These are phyloP conservation scores for Polytrichum commune DNA, from an alignment of 225 moss, liverwort and hornwort species.

Conservation along the genomic window DNA sequence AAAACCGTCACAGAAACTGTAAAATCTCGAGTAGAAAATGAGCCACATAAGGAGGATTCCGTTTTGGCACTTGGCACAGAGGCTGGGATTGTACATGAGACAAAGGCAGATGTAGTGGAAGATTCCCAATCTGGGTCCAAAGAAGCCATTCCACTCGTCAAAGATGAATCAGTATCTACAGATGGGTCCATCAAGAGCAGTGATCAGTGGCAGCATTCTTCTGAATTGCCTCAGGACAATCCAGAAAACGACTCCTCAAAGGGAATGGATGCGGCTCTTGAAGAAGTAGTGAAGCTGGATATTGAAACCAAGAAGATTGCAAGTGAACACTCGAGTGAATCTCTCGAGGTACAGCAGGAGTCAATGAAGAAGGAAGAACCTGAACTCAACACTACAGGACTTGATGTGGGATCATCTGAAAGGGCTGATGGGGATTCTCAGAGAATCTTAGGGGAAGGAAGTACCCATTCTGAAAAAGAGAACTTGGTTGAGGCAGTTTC, in stretches of 20 bases:
- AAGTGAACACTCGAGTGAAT: conserved; percentile 6
- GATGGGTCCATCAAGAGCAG: not conserved
- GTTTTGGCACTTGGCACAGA: too few species aligned
- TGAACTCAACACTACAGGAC: conserved; percentile 6
- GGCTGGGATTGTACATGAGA: too few species aligned
- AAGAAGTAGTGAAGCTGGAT: conserved; percentile 30
- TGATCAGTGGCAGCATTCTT: conserved; percentile 2
- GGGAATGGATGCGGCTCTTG: conserved; percentile 21
- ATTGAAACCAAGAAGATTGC: conserved; percentile 27
- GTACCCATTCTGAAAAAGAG: conserved; percentile 8
- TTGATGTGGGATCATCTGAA: conserved; percentile 17
- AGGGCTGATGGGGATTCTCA: conserved; percentile 3
- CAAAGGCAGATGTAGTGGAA: too few species aligned
- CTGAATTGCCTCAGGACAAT: conserved; percentile 3
- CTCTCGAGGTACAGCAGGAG: conserved; percentile 23
- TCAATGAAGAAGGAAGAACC: conserved; percentile 15
- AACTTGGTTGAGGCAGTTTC: not conserved
- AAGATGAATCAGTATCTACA: too few species aligned
- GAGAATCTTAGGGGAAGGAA: conserved; percentile 4
- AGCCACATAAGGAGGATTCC: not conserved
- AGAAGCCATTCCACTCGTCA: too few species aligned
- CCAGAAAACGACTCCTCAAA: conserved; percentile 4
- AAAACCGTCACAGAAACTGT: not conserved
- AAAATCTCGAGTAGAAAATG: not conserved
- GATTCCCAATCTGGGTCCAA: too few species aligned